Conservation (phyloP, 495 filamentous ascomycete genomes). For the Talaromyces proteolyticus region DNA sequence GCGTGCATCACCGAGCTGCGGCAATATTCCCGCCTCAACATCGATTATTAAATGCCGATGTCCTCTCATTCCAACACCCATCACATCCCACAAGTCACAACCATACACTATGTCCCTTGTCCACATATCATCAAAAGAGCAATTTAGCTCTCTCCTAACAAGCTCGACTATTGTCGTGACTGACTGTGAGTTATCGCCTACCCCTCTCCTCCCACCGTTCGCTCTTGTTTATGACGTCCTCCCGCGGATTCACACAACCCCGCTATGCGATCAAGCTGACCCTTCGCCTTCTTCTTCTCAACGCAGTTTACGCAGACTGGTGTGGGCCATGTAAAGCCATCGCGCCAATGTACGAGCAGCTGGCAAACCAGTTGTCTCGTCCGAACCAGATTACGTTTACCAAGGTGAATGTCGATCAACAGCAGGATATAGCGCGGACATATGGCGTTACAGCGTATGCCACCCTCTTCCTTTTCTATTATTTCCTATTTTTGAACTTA, state of each 20-base stretch:
- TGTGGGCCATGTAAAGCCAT: conserved; percentile 81
- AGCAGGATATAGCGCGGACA: conserved; percentile 63
- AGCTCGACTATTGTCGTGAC: conserved; percentile 69
- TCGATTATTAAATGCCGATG: no score
- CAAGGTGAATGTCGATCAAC: conserved; percentile 78
- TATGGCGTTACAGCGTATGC: conserved; percentile 70
- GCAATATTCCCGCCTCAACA: no score
- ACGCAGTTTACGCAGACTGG: conserved; percentile 83
- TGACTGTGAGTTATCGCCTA: conserved; percentile 61
- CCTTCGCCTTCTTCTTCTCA: no score
- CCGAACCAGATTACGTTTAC: conserved; percentile 73
- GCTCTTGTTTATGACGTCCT: not conserved
- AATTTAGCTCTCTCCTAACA: conserved; percentile 63
- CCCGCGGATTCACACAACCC: not conserved
- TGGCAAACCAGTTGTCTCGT: conserved; percentile 65
- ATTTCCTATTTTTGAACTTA: not conserved
- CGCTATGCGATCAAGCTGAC: not conserved
- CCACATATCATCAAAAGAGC: conserved; percentile 62
- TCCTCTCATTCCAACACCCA: no score
- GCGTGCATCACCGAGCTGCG: no score
- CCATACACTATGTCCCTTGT: conserved; percentile 52
- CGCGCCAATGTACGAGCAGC: conserved; percentile 76
- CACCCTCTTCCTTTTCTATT: not conserved
- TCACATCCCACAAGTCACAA: no score
- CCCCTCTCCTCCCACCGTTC: conserved; percentile 9